phyloP scores from a whole-genome alignment of 2,329 filamentous ascomycete genomes.

The Grosmannia serpens region DNA sequence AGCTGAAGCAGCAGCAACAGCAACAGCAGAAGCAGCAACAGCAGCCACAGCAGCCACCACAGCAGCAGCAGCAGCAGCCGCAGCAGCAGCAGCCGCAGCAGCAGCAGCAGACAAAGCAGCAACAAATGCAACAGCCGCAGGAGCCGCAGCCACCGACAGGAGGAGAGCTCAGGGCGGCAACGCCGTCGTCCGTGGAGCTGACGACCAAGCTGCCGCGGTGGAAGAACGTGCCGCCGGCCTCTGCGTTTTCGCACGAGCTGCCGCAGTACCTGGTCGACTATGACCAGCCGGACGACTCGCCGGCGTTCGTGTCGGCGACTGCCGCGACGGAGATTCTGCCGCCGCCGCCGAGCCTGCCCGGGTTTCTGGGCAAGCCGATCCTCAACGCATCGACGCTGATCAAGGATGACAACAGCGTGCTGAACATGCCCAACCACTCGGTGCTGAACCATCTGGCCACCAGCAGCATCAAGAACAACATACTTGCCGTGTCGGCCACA shows the following conservation, averaged over 20 bases:
- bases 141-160: not conserved
- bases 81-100: not conserved
- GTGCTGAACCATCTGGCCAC: slow-evolving; percentile 94
- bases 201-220: slow-evolving; percentile 30
- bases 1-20: not conserved
- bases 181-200: slow-evolving; percentile 7
- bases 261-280: slow-evolving; percentile 80
- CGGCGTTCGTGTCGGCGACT: slow-evolving; percentile 62
- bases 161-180: not conserved
- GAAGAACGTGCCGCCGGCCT: slow-evolving; percentile 43
- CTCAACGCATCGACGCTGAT: slow-evolving; percentile 82
- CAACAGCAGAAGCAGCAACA: slow-evolving; percentile 7
- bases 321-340: slow-evolving; percentile 68
- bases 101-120: not conserved
- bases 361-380: slow-evolving; percentile 90
- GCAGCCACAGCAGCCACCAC: not conserved
- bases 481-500: slow-evolving; percentile 88
- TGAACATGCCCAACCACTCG: slow-evolving; percentile 95
- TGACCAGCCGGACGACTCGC: slow-evolving; percentile 71
- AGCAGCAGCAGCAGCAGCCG: slow-evolving; percentile 8
- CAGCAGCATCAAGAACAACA: slow-evolving; percentile 94
- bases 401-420: slow-evolving; percentile 95
- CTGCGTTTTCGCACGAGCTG: slow-evolving; percentile 60
- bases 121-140: not conserved
- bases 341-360: slow-evolving; percentile 71